These are phyloP conservation scores for Decorospora gaudefroyi DNA, from an alignment of 2,329 filamentous ascomycete genomes.

Conservation along the genomic window DNA sequence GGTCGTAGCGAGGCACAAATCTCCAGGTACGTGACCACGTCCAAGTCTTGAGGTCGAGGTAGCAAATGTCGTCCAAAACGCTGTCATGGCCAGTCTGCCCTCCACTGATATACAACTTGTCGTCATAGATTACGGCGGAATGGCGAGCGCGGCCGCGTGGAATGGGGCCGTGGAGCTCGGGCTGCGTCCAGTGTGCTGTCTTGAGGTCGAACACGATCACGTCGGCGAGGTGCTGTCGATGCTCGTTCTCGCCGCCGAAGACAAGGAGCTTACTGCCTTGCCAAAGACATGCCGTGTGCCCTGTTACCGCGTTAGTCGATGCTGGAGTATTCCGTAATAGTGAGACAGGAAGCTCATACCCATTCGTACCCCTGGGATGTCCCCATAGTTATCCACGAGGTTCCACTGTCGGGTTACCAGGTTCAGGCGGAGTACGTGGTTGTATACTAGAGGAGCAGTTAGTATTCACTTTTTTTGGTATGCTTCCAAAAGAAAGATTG, in stretches of 20 bases:
- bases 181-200: constrained; percentile 93
- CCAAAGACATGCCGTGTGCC: constrained; percentile 93
- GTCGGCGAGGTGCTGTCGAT: constrained; percentile 91
- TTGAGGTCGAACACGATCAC: constrained; percentile 95
- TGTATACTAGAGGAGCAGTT: constrained; percentile 70
- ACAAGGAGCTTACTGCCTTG: constrained; percentile 94
- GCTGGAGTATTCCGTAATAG: not conserved
- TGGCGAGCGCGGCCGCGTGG: constrained; percentile 91
- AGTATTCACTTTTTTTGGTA: constrained; percentile 7
- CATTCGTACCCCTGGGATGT: constrained; percentile 97
- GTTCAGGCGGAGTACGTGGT: constrained; percentile 90
- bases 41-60: constrained; percentile 94
- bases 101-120: constrained; percentile 93
- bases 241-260: constrained; percentile 97
- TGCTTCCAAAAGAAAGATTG: too few relatives aligned
- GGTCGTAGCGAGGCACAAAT: constrained; percentile 93
- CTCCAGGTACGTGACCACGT: constrained; percentile 97
- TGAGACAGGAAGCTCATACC: constrained; percentile 58
- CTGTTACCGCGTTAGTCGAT: constrained; percentile 52
- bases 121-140: constrained; percentile 90
- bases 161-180: constrained; percentile 78
- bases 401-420: constrained; percentile 89
- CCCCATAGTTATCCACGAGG: constrained; percentile 96
- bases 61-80: constrained; percentile 94
- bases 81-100: constrained; percentile 95